Evolutionary conservation across 768 basidiomycete species (phyloP).

Genomic region (Kockovaella imperatae): DNA sequence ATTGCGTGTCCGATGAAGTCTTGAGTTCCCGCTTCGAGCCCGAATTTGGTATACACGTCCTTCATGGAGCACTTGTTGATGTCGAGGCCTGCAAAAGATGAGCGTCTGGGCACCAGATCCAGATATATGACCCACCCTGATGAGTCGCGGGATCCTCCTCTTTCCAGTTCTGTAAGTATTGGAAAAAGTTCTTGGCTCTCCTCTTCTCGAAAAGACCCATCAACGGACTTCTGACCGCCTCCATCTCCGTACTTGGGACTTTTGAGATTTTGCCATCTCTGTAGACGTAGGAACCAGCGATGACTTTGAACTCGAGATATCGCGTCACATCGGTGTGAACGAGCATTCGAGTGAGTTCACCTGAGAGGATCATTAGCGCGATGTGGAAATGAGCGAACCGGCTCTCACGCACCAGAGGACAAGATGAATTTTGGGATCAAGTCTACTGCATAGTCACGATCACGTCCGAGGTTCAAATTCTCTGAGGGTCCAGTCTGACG

Average conservation of each 20-base stretch:
- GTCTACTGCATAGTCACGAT: constrained; percentile 96
- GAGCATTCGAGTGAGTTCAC: constrained; percentile 94
- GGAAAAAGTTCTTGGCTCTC: constrained; percentile 96
- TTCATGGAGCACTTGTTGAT: constrained; percentile 89
- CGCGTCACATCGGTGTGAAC: constrained; percentile 98
- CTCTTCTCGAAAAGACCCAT: constrained; percentile 99
- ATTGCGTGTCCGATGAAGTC: constrained; percentile 99
- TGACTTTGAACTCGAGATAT: constrained; percentile 99
- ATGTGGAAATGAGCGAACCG: too few species aligned
- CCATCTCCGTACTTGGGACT: constrained; percentile 94
- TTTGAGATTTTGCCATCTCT: constrained; percentile 95
- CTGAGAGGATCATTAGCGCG: too few species aligned
- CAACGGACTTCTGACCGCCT: constrained; percentile 85
- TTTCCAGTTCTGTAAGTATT: constrained; percentile 90
- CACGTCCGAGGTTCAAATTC: constrained; percentile 69
- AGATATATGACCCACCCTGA: constrained; percentile 57
- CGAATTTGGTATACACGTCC: constrained; percentile 91
- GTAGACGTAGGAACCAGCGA: constrained; percentile 95
- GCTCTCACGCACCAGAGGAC: too few species aligned
- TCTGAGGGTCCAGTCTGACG: constrained; percentile 66
- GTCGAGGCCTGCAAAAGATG: constrained; percentile 57
- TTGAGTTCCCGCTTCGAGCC: constrained; percentile 91
- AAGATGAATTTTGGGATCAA: constrained; percentile 99
- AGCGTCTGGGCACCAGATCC: constrained; percentile 1
- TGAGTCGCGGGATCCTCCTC: constrained; percentile 94